phyloP scores from a whole-genome alignment of 495 filamentous ascomycete genomes.

The Evansstolkia leycettana region DNA sequence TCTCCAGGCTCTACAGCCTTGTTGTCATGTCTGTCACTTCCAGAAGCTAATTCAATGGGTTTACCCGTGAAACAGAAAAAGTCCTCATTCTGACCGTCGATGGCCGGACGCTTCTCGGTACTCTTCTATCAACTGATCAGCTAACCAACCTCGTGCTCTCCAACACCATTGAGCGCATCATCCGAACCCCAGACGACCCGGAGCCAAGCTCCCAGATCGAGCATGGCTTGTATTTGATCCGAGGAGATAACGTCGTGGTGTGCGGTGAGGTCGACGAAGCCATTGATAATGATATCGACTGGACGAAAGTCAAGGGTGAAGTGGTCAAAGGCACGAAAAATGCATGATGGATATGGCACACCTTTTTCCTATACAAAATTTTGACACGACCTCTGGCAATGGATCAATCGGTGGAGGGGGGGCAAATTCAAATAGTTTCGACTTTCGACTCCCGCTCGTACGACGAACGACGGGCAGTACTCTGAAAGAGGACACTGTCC shows the following conservation, averaged over 20 bases:
- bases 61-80: slow-evolving; percentile 49
- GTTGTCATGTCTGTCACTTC: no score
- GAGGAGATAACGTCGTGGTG: slow-evolving; percentile 89
- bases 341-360: slow-evolving; percentile 28
- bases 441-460: no score
- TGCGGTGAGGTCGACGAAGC: slow-evolving; percentile 84
- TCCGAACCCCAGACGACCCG: slow-evolving; percentile 67
- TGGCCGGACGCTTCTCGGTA: slow-evolving; percentile 77
- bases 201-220: slow-evolving; percentile 71
- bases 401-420: no score
- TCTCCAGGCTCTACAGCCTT: background rate
- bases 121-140: slow-evolving; percentile 77
- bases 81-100: slow-evolving; percentile 87
- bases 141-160: slow-evolving; percentile 84
- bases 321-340: slow-evolving; percentile 78
- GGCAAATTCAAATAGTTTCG: no score
- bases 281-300: slow-evolving; percentile 79
- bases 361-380: no score
- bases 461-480: no score
- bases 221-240: slow-evolving; percentile 81
- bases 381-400: no score
- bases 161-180: slow-evolving; percentile 78
- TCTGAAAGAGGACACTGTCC: no score
- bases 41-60: slow-evolving; percentile 1
- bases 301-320: slow-evolving; percentile 76